phyloP scores from a whole-genome alignment of 148 eudicot species.

The Limonium bicolor region DNA sequence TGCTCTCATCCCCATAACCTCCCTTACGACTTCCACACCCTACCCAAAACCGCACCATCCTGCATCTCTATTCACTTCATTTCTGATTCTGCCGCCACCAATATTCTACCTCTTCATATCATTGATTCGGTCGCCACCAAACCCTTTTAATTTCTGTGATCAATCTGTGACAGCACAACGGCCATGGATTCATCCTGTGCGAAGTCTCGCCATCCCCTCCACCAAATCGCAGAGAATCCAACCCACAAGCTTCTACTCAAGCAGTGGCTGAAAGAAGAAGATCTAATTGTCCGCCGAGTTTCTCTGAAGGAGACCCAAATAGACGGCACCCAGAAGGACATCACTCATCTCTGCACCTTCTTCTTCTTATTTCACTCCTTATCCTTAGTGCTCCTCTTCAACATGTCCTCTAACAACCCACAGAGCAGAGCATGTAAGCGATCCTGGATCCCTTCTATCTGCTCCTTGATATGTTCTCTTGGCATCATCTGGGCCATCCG shows the following conservation, averaged over 20 bases:
- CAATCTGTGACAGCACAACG: too few relatives aligned
- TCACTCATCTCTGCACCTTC: conserved; percentile 65
- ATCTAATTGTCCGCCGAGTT: conserved; percentile 47
- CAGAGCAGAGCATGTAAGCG: conserved; percentile 17
- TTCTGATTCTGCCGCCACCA: too few relatives aligned
- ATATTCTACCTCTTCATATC: too few relatives aligned
- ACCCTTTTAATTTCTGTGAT: too few relatives aligned
- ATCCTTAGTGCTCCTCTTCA: conserved; percentile 51
- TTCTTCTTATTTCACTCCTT: conserved; percentile 74
- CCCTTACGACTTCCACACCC: too few relatives aligned
- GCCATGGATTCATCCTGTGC: conserved; percentile 33
- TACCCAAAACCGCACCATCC: too few relatives aligned
- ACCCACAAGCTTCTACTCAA: conserved; percentile 82
- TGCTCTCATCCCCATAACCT: too few relatives aligned
- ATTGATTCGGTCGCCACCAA: too few relatives aligned
- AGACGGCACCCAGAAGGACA: conserved; percentile 39
- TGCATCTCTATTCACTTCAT: too few relatives aligned
- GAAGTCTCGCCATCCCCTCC: conserved; percentile 51
- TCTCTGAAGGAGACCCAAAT: conserved; percentile 72
- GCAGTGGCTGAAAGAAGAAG: conserved; percentile 83
- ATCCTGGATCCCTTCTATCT: conserved; percentile 64
- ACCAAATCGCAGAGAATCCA: conserved; percentile 64
- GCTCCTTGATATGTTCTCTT: conserved; percentile 45
- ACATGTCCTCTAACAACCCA: conserved; percentile 16
- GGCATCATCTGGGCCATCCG: conserved; percentile 61